Evolutionary conservation across 352 stramenopile species (phyloP), one percentile per base, ranked within the genome.

Genomic region (Globisporangium alternatum): DNA sequence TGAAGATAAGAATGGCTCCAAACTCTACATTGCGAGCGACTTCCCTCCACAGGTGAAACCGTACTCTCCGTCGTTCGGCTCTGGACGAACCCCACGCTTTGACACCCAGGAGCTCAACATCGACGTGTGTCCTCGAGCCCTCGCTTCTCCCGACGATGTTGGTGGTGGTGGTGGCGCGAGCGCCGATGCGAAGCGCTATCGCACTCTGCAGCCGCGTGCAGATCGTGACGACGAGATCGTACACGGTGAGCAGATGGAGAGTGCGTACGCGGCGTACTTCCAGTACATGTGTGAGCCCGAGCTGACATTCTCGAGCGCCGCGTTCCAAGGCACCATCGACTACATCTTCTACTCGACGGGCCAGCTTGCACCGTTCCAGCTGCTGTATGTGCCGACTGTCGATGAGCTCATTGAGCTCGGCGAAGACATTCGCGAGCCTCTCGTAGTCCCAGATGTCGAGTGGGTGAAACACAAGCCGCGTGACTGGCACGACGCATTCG

Each of bases 271-370:
- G 8, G 65, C 60, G 1, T 87, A 86, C 60, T 76, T 80, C 8
- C 66, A 82, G 44, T 72, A 75, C 31, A 30, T 82, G 8, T 79
- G 82, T 44, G 88, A 95, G 41, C 84, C 86, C 6, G 74, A 84
- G 43, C 81, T 87, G 41, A 96, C 86, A 7, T 90, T 81, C 54
- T 80, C 80, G 9, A 88, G 78, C 47, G 68, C 88, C 1, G 60
- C 62, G 19, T 82, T 84, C 48, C 73, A 79, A 21, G 86, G 75
- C 15, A 93, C 81, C 3, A 74, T 91, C 56, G 88, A 96, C 72
- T 96, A 95, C 64, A 95, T 96, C 33, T 95, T 95, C 66, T 90
- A 84, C 70, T 90, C 81, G 7, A 62, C 64, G 3, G 71, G 77
- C 0, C 70, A 82, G 30, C 72, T 89, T 19, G 71, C 70, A 1